Evolutionary conservation across 2,329 filamentous ascomycete species (phyloP), one percentile per base, ranked within the genome.

Genomic region (Fusarium redolens): DNA sequence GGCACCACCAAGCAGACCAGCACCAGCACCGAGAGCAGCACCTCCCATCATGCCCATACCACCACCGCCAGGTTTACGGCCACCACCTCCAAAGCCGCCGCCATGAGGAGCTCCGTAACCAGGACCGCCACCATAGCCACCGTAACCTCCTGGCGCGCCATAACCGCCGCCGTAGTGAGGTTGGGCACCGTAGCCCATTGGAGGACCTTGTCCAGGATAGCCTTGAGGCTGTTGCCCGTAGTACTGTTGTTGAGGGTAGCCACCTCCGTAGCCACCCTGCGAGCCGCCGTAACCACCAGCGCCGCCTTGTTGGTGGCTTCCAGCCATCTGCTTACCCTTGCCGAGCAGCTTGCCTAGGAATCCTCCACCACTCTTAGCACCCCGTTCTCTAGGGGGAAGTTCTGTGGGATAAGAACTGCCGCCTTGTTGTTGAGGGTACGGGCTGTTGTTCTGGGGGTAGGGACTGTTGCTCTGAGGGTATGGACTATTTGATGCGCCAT

Each of bases 1-100:
- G 69, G 90, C 88, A 61, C 95, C 95, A 75, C 94, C 95, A 2
- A 97, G 77, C 79, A 97, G 78, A 81, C 95, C 95, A 71, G 92
- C 95, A 74, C 94, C 95, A 7, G 93, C 81, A 83, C 95, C 95
- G 47, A 97, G 84, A 28, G 93, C 93, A 13, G 92, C 90, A 57
- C 91, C 94, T 52, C 93, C 94, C 3, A 87, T 89, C 67, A 89
- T 86, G n/a, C 93, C 93, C 83, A 96, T 80, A 25, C 81, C 80
- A 48, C 82, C 82, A 31, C 84, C 83, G 56, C 81, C 81, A 51
- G 80, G 74, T 76, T 85, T 86, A 67, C 83, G 86, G 10, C 69
- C 69, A 48, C 69, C 65, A 17, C 60, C 48, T 18, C 65, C 62
- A 18, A 56, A 72, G 35, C 64, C 84, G 81, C 69, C 81, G 77